Base-by-base conservation (phyloP, 2,329 filamentous ascomycete genomes). In the Aspergillus pseudonomiae region DNA sequence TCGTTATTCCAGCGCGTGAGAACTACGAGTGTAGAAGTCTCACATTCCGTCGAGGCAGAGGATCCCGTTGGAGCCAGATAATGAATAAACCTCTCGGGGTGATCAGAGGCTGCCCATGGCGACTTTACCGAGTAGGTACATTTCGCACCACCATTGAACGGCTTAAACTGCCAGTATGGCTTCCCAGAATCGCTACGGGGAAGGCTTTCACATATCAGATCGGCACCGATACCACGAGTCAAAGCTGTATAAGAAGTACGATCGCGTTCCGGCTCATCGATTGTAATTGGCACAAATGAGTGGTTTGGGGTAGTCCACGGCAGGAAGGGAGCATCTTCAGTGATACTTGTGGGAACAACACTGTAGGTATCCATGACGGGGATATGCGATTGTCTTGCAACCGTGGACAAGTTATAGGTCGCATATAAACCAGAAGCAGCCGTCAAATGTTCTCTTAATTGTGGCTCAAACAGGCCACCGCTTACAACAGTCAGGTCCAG, bases 391-490 rank as follows among this genome's bases (percentile, higher is more conserved):
- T 46, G 36, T 4, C 7, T 32, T 19, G 45, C 28, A 30, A 59
- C 41, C 11, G n/a, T 52, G 6, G 32, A 59, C n/a, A 28, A 26
- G 30, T 36, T 52, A 21, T 59, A 59, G 5, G 12, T 16, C 24
- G 34, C 14, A 9, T 21, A 39, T 12, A 59, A 30, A 32, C 12
- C 7, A 5, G 55, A 58, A 5, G 24, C 28, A 10, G 59, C 19
- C 2, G 16, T 21, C 4, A 6, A 30, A n/a, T 55, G 54, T 34
- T 39, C 39, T 7, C 64, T 55, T 3, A 65, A 24, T 19, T 65
- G 53, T 26, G 70, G 67, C 24, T 68, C 63, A 34, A 70, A 71
- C 30, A 71, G 53, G 1, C 70, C 67, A 60, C 68, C 67, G 45
- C 67, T 68, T 6, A 65, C 50, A 10, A 70, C 28, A 1, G 59